phyloP scores from a whole-genome alignment of 805 yeast species.

The Candida yuanshanica region DNA sequence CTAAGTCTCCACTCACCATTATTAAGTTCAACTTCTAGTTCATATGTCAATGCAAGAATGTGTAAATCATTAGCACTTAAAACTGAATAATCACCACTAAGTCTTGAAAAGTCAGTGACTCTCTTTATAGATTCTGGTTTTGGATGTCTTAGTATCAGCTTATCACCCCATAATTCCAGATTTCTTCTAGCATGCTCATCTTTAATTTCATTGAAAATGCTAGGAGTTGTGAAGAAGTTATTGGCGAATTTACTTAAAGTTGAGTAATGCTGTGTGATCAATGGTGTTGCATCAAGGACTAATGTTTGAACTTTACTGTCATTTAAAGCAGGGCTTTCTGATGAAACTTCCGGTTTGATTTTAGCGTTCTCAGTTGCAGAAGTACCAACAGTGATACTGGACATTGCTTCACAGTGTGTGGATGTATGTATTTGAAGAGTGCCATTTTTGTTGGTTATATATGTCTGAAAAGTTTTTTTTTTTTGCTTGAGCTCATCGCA shows the following conservation, averaged over 20 bases:
- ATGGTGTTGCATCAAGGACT: slow-evolving; percentile 92
- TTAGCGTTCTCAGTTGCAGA: not conserved
- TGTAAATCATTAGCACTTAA: slow-evolving; percentile 89
- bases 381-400: not conserved
- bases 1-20: slow-evolving; percentile 69
- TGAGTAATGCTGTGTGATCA: slow-evolving; percentile 79
- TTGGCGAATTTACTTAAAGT: slow-evolving; percentile 65
- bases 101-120: slow-evolving; percentile 70
- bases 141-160: slow-evolving; percentile 72
- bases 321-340: not conserved
- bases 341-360: not conserved
- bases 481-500: slow-evolving; percentile 5
- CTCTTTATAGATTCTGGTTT: slow-evolving; percentile 51
- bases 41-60: slow-evolving; percentile 86
- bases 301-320: slow-evolving; percentile 29
- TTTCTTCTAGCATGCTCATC: slow-evolving; percentile 83
- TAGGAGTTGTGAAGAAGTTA: slow-evolving; percentile 83
- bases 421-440: no score
- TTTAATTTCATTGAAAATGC: slow-evolving; percentile 79
- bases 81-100: slow-evolving; percentile 89
- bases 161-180: slow-evolving; percentile 74
- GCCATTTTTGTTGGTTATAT: not conserved
- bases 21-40: slow-evolving; percentile 67
- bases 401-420: no score
- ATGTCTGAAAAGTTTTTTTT: not conserved